phyloP scores from a whole-genome alignment of 140 eudicot genomes.

The Anethum foeniculum region DNA sequence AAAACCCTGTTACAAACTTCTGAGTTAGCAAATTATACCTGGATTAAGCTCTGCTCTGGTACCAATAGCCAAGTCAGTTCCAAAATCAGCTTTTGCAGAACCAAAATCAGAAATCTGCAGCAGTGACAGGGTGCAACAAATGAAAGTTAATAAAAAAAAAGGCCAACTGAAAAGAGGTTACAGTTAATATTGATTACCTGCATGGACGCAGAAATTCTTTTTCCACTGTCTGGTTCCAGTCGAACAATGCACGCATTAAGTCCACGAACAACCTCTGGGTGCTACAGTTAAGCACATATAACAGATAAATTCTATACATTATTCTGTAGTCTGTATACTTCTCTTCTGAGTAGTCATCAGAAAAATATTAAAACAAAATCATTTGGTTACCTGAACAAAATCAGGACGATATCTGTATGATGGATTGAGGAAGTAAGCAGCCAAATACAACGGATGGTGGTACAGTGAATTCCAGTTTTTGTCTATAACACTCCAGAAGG shows the following conservation, averaged over 20 bases:
- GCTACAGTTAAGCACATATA: constrained; percentile 37
- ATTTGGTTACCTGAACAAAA: constrained; percentile 48
- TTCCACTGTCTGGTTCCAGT: constrained; percentile 66
- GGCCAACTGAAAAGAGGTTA: not conserved
- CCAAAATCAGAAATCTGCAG: constrained; percentile 81
- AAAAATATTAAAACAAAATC: not conserved
- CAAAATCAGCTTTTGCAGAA: constrained; percentile 98
- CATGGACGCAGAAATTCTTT: constrained; percentile 84
- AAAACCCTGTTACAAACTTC: not conserved
- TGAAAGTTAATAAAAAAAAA: not conserved
- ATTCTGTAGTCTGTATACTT: not conserved
- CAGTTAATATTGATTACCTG: constrained; percentile 41
- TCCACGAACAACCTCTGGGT: constrained; percentile 91
- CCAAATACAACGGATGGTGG: constrained; percentile 81
- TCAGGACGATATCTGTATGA: constrained; percentile 83
- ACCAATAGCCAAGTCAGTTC: constrained; percentile 90
- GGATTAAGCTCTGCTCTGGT: constrained; percentile 91
- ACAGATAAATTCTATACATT: not conserved
- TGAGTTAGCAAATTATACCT: constrained; percentile 29
- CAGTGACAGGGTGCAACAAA: not conserved
- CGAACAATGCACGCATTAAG: constrained; percentile 86
- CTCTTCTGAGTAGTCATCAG: not conserved
- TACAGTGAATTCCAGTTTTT: constrained; percentile 54
- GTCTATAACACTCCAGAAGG: constrained; percentile 77
- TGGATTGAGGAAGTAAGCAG: constrained; percentile 91